Evolutionary conservation across 352 stramenopile genomes (phyloP).

Genomic region (Phytophthora melonis): DNA sequence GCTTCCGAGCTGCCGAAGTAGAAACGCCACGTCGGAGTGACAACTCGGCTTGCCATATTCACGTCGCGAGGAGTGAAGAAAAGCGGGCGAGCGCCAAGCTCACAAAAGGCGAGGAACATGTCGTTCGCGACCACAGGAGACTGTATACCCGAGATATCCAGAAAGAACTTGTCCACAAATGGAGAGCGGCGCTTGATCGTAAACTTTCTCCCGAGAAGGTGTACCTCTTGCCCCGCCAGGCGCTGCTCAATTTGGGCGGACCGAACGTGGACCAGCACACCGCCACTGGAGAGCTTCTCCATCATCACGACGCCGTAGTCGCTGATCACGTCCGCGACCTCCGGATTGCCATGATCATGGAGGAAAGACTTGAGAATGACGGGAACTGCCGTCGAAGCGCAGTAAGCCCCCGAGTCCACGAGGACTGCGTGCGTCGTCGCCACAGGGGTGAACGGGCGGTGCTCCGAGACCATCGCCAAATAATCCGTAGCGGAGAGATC

Average conservation of each 20-base stretch:
- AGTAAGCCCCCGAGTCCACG: constrained; percentile 1
- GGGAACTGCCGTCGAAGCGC: not conserved
- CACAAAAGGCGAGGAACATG: not conserved
- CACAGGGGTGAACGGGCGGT: not conserved
- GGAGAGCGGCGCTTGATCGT: constrained; percentile 3
- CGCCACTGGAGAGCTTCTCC: not conserved
- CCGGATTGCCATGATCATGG: not conserved
- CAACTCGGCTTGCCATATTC: not conserved
- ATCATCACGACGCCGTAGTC: too few species aligned
- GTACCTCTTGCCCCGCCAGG: constrained; percentile 6
- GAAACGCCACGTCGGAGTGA: constrained; percentile 1
- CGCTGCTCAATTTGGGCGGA: not conserved
- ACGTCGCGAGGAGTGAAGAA: constrained; percentile 6
- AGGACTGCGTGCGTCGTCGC: not conserved
- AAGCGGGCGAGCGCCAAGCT: not conserved
- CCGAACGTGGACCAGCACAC: constrained; percentile 1
- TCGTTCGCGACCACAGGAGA: not conserved
- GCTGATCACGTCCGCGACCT: not conserved
- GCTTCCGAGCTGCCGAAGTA: not conserved
- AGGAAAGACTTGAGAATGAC: constrained; percentile 1
- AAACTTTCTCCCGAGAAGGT: not conserved
- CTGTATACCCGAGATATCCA: constrained; percentile 1
- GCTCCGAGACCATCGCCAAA: not conserved
- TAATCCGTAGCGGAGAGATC: not conserved
- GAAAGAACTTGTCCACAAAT: constrained; percentile 6